Conservation (phyloP, 2,329 filamentous ascomycete genomes). For the Thermomyces lanuginosus region DNA sequence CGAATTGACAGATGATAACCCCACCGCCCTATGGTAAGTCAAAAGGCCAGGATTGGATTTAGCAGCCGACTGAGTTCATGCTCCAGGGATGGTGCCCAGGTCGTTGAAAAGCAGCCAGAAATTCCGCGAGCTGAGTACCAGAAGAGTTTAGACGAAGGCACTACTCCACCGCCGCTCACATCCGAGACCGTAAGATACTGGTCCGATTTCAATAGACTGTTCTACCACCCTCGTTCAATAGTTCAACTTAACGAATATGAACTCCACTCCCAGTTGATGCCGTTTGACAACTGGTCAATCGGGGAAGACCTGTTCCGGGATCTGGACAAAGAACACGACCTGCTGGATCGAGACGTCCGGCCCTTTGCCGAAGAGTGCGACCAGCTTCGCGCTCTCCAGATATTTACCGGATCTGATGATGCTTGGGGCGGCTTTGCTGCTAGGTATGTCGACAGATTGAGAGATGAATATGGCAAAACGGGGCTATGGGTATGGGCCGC, state of each 20-base stretch:
- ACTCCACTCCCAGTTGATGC: constrained; percentile 60
- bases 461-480: constrained; percentile 83
- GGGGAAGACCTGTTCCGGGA: constrained; percentile 60
- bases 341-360: constrained; percentile 78
- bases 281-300: constrained; percentile 60
- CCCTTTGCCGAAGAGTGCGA: constrained; percentile 88
- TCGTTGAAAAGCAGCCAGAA: constrained; percentile 50
- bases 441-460: constrained; percentile 56
- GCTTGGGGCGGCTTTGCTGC: constrained; percentile 67
- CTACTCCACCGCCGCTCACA: constrained; percentile 46
- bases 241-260: constrained; percentile 80
- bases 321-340: constrained; percentile 64
- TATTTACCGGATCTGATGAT: constrained; percentile 56
- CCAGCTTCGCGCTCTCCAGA: constrained; percentile 72
- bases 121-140: constrained; percentile 65
- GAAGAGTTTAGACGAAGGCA: constrained; percentile 56
- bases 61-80: constrained; percentile 1
- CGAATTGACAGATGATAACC: constrained; percentile 33
- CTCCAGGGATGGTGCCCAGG: constrained; percentile 46
- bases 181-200: constrained; percentile 72
- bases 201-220: constrained; percentile 91
- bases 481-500: constrained; percentile 76
- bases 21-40: constrained; percentile 31
- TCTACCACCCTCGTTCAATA: constrained; percentile 75
- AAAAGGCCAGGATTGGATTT: neutral